phyloP scores from a whole-genome alignment of 1,139 yeast genomes.

The Pneumocystis jirovecii region DNA sequence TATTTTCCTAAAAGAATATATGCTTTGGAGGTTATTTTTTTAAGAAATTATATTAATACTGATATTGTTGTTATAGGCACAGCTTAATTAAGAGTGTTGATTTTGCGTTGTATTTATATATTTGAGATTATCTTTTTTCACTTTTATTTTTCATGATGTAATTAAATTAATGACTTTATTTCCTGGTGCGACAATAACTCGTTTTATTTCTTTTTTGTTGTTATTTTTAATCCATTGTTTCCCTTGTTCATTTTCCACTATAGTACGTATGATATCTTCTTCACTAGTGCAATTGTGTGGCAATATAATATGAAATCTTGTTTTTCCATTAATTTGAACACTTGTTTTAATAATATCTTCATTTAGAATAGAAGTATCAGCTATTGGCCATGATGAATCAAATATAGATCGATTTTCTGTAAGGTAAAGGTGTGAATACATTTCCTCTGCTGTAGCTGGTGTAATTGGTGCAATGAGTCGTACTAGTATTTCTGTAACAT shows the following conservation, averaged over 20 bases:
- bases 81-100: conserved; percentile 7
- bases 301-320: conserved; percentile 33
- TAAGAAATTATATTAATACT: background rate
- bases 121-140: background rate
- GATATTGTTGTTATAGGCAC: conserved; percentile 8
- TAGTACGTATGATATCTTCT: conserved; percentile 20
- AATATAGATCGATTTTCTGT: conserved; percentile 29
- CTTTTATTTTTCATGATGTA: conserved; percentile 2
- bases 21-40: conserved; percentile 63
- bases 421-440: conserved; percentile 42
- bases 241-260: conserved; percentile 23
- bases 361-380: conserved; percentile 21
- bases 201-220: conserved; percentile 8
- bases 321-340: conserved; percentile 53
- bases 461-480: conserved; percentile 55
- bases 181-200: conserved; percentile 13
- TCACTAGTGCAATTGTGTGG: conserved; percentile 25
- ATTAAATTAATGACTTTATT: conserved; percentile 11
- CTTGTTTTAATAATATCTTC: conserved; percentile 26
- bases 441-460: conserved; percentile 73
- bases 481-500: conserved; percentile 40
- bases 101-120: background rate
- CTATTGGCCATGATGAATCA: conserved; percentile 25
- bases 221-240: conserved; percentile 12
- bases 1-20: conserved; percentile 98